Conservation (phyloP, 208 protist species). For the Trypanosoma caninum region DNA sequence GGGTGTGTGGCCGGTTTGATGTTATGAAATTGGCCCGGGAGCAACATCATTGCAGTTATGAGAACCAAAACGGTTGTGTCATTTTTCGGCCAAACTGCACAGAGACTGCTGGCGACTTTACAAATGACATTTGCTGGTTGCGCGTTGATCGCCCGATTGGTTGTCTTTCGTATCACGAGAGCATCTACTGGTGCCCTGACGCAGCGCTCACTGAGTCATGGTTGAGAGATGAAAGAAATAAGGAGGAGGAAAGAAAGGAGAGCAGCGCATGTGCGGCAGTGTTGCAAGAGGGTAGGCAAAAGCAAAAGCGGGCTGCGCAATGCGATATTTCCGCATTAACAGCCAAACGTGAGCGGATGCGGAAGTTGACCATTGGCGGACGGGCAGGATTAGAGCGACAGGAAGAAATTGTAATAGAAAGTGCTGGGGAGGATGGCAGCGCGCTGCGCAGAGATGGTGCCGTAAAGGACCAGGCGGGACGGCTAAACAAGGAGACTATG, state of each 20-base stretch:
- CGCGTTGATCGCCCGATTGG: conserved; percentile 46
- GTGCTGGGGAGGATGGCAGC: not conserved
- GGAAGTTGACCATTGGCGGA: conserved; percentile 38
- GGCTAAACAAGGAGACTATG: conserved; percentile 40
- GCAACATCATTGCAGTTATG: conserved; percentile 42
- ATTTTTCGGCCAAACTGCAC: too few species aligned
- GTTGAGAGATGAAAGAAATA: conserved; percentile 16
- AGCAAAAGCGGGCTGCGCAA: not conserved
- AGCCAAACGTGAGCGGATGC: conserved; percentile 60
- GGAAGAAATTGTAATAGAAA: not conserved
- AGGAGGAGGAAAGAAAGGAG: not conserved
- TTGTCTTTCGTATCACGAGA: conserved; percentile 60
- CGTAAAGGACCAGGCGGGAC: not conserved
- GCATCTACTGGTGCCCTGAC: conserved; percentile 72
- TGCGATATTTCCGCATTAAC: conserved; percentile 16
- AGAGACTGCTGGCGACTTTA: not conserved
- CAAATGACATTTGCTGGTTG: too few species aligned
- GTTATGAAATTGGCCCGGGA: conserved; percentile 26
- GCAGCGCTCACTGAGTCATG: conserved; percentile 12
- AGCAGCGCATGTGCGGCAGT: not conserved
- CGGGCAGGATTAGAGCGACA: not conserved
- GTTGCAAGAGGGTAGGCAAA: not conserved
- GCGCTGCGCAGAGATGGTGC: not conserved
- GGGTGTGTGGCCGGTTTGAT: conserved; percentile 51
- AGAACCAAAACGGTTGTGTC: too few species aligned